These are phyloP conservation scores for Dothideomycetes sp. DNA, from an alignment of 2,329 filamentous ascomycete species.

Conservation along the genomic window DNA sequence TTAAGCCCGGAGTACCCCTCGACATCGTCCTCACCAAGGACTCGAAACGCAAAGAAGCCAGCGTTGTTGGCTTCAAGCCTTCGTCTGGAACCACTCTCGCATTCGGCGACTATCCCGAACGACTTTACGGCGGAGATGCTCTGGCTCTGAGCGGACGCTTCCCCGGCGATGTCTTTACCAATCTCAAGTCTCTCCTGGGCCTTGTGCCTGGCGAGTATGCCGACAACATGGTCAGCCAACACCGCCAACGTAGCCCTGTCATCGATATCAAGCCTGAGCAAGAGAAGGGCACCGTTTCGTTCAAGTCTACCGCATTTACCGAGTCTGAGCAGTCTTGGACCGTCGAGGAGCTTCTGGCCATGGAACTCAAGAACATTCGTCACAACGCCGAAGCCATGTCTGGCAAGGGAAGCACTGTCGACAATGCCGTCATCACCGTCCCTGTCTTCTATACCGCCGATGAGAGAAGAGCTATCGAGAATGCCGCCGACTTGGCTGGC, in stretches of 20 bases:
- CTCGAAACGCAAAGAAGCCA: constrained; percentile 88
- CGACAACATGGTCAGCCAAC: constrained; percentile 56
- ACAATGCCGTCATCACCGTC: constrained; percentile 79
- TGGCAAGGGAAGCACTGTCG: constrained; percentile 62
- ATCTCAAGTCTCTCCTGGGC: constrained; percentile 85
- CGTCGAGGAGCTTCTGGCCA: constrained; percentile 88
- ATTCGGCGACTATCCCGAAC: constrained; percentile 60
- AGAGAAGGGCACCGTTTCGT: constrained; percentile 60
- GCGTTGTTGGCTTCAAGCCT: constrained; percentile 89
- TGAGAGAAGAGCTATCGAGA: constrained; percentile 76
- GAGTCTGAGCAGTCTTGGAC: constrained; percentile 56
- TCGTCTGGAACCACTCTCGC: constrained; percentile 47
- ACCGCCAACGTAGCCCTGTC: constrained; percentile 67
- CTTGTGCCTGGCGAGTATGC: constrained; percentile 42
- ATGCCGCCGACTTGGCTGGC: constrained; percentile 80
- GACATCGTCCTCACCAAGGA: constrained; percentile 98
- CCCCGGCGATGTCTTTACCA: constrained; percentile 87
- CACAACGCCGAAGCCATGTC: constrained; percentile 79
- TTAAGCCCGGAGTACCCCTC: constrained; percentile 93
- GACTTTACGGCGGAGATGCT: constrained; percentile 86
- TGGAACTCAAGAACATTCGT: constrained; percentile 88
- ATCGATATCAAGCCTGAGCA: constrained; percentile 56
- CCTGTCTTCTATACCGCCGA: constrained; percentile 84
- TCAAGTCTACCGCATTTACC: constrained; percentile 69
- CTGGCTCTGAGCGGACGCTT: constrained; percentile 79